Base-by-base conservation (phyloP, 345 rosid genomes). In the Hevea brasiliensis region DNA sequence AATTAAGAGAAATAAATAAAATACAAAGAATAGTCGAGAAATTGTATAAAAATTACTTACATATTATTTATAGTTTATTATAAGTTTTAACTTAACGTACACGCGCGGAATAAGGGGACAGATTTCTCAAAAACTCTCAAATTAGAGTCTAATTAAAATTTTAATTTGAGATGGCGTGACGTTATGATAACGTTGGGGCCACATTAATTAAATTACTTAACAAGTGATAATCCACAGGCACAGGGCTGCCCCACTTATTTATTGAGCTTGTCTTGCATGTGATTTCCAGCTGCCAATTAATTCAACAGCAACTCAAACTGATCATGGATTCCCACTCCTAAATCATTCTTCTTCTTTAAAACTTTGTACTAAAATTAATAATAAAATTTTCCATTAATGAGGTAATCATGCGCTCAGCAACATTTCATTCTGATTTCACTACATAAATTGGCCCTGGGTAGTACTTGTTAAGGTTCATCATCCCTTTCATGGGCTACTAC, bases 341-440 rank as follows among this genome's bases (percentile, higher is more conserved):
- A 26, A 11, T 4, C 53, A 48, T 58, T 48, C 1, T 40, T 35
- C 10, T 50, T 21, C 24, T 20, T 21, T 12, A 18, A 2, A 7
- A 3, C 2, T 35, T 10, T 44, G 10, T 18, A 48, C 2, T 10
- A 13, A 48, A 26, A 15, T 67, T 44, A 65, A 42, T 45, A 26
- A 26, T 7, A 17, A 24, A 1, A 20, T 9, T 21, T 27, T 23
- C 65, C 26, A 45, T 42, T 57, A 42, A 51, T 75, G 71, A 65
- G 66, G 44, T 71, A 67, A 72, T 76, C 60, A 62, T 76, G 77
- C 74, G 68, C 72, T 78, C 74, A 81, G 82, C 84, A 77, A 72
- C 59, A 77, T 64, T 48, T 83, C 83, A 77, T 32, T 32, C 37
- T 32, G 2, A 32, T 32, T 32, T 32, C 67, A n/a, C 42, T 67